Evolutionary conservation across 768 basidiomycete genomes (phyloP), one percentile per base, ranked within the genome.

Genomic region (Trichaptum fuscoviolaceum): DNA sequence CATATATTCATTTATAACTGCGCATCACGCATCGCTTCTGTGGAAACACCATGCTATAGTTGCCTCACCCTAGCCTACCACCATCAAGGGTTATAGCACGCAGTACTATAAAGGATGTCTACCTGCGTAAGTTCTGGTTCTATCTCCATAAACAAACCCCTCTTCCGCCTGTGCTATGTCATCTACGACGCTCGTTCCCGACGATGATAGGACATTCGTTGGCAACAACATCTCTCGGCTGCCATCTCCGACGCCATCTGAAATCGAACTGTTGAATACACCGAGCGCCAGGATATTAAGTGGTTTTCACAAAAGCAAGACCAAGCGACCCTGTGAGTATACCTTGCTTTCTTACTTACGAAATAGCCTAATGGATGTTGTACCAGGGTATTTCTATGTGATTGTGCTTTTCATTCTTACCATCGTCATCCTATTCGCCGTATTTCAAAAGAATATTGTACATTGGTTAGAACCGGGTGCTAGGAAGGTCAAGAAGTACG

Each of bases 391-490:
- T 34, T 66, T 20, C 62, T 70, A 24, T 17, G 17, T 77, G 23
- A 67, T 68, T 8, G 27, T 71, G 4, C 64, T 73, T 1, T 52
- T 79, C 7, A 65, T 77, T 61, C 57, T 75, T 4, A 72, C 71
- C 52, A 25, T 77, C 7, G 72, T 77, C n/a, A 71, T 69, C 6
- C 72, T 80, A 42, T 71, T 78, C 67, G 73, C 73, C 7, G 65
- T 75, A 1, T 77, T 78, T 64, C 78, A 82, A 72, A 74, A 75
- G 58, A 69, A 77, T 73, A 82, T 84, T 69, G 75, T 82, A 26
- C 63, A 71, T 18, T 81, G 77, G 76, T 71, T 82, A 52, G 74
- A 68, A 36, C 81, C 81, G 2, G 74, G 74, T 2, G 79, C 80
- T 1, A 70, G 77, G 20, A 79, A 77, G 76, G 75, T 82, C 69